Evolutionary conservation across 768 basidiomycete species (phyloP), one percentile per base, ranked within the genome.

Genomic region (Xerocomus potaroensis): DNA sequence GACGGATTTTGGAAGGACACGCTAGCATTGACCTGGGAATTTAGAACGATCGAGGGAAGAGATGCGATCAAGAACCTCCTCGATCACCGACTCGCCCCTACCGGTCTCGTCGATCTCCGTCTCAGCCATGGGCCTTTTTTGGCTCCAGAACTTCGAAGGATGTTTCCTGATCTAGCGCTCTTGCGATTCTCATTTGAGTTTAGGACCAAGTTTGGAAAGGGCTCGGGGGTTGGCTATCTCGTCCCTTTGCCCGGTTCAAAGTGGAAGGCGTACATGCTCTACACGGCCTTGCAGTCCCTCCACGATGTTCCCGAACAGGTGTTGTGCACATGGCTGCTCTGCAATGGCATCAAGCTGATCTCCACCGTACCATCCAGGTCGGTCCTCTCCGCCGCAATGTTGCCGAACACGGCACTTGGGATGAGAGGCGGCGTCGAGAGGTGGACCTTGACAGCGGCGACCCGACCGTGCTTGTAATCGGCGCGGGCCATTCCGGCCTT

Each of bases 401-500:
- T 15, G 68, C 75, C 0, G 70, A 76, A 50, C 77, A 81, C 55
- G 78, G 77, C 6, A 70, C 73, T 45, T 87, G 83, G 84, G 69
- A 69, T 34, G 69, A 69, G 24, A 63, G 69, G 22, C 69, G 80
- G 26, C 62, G 63, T 33, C 58, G 58, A 26, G 73, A 77, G 46
- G 43, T 57, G 8, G 72, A 74, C 26, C 82, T 81, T 53, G 64
- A n/a, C n/a, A n/a, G n/a, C n/a, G n/a, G n/a, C n/a, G n/a, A n/a
- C n/a, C 61, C 26, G 73, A 72, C 15, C 71, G 86, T 84, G 9
- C 60, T 87, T 22, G 68, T 87, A 19, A 66, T 85, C n/a, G 81
- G 83, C 10, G 83, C 74, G 0, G 84, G 83, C 0, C 87, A 87
- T 45, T 76, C 74, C 50, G 88, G 86, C 1, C 64, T 91, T 23